phyloP scores from a whole-genome alignment of 2,329 filamentous ascomycete species.

The Neofusicoccum ribis region DNA sequence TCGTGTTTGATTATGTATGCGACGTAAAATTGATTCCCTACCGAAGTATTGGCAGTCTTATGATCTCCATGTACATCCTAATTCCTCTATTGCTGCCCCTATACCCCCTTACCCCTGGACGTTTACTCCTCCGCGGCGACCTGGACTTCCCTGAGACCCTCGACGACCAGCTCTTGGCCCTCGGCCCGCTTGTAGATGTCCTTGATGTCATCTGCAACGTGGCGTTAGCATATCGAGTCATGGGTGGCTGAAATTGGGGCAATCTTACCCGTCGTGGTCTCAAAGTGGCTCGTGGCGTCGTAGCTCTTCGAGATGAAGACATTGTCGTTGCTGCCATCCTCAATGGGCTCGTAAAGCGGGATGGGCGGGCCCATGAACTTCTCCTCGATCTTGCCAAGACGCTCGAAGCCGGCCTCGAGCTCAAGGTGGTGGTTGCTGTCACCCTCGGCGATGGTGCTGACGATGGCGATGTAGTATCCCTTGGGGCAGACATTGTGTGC shows the following conservation, averaged over 20 bases:
- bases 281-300: constrained; percentile 96
- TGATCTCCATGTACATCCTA: constrained; percentile 19
- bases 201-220: constrained; percentile 80
- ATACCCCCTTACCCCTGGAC: background rate
- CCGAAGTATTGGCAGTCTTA: constrained; percentile 16
- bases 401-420: constrained; percentile 86
- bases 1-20: constrained; percentile 13
- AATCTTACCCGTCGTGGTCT: constrained; percentile 69
- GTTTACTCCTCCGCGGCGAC: constrained; percentile 67
- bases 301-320: constrained; percentile 99
- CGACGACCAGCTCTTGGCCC: constrained; percentile 83
- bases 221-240: constrained; percentile 22
- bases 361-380: constrained; percentile 94
- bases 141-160: constrained; percentile 79
- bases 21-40: constrained; percentile 17
- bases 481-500: constrained; percentile 98
- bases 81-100: constrained; percentile 17
- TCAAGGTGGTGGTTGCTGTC: constrained; percentile 93
- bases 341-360: constrained; percentile 87
- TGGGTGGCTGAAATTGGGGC: background rate
- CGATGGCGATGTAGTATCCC: constrained; percentile 98
- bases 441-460: constrained; percentile 94
- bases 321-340: constrained; percentile 80
- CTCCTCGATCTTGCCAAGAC: constrained; percentile 91
- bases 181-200: constrained; percentile 86